Evolutionary conservation across 192 early-diverging fungal species (phyloP).

Genomic region (Coemansia sp.): DNA sequence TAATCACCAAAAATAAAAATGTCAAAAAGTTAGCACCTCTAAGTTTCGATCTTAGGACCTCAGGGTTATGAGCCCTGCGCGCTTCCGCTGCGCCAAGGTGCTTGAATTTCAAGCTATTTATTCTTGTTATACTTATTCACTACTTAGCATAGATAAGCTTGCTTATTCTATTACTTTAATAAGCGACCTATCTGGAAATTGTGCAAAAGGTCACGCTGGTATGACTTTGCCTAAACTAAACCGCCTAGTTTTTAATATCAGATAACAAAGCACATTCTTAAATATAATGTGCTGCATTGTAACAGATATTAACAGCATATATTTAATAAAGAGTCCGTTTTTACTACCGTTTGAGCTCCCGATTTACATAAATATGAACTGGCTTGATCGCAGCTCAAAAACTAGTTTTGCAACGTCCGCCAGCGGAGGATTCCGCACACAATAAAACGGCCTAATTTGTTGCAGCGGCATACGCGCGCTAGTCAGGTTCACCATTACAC

Average conservation of each 20-base stretch:
- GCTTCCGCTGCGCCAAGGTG: constrained; percentile 82
- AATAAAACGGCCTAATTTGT: constrained; percentile 4
- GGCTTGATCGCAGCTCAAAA: constrained; percentile 36
- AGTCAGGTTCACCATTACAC: background rate
- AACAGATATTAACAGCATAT: too few relatives aligned
- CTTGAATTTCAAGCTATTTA: constrained; percentile 24
- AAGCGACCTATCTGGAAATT: background rate
- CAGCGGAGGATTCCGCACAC: constrained; percentile 27
- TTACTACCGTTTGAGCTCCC: too few relatives aligned
- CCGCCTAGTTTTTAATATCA: too few relatives aligned
- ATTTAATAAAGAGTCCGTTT: too few relatives aligned
- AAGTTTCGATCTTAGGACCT: constrained; percentile 83
- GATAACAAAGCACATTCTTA: too few relatives aligned
- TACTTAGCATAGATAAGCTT: background rate
- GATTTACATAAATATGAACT: too few relatives aligned
- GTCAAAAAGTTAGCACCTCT: constrained; percentile 55
- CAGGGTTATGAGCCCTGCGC: constrained; percentile 86
- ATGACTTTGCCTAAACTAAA: too few relatives aligned
- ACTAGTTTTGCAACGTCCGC: constrained; percentile 50
- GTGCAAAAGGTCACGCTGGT: constrained; percentile 12
- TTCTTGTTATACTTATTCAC: background rate
- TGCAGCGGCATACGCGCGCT: background rate
- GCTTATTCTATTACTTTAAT: background rate
- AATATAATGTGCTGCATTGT: too few relatives aligned
- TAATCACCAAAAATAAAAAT: background rate